These are phyloP conservation scores for Micromonas commoda DNA, from an alignment of 139 green algal species.

Conservation along the genomic window DNA sequence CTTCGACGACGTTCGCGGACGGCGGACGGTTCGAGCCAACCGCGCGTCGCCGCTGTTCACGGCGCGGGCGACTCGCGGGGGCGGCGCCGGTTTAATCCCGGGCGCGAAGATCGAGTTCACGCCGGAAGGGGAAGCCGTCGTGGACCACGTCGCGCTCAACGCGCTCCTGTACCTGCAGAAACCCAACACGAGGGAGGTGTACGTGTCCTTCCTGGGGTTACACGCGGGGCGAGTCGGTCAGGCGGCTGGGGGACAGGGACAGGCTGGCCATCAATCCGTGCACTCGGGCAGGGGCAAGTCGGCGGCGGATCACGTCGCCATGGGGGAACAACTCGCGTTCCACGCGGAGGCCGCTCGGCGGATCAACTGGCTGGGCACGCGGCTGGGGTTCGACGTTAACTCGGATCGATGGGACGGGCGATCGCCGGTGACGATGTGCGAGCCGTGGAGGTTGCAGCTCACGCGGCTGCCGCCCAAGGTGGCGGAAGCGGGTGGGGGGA, in stretches of 20 bases:
- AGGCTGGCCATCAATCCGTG: too few relatives aligned
- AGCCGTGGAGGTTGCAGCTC: background rate
- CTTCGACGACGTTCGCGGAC: too few relatives aligned
- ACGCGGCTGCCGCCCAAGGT: too few relatives aligned
- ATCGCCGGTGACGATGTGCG: background rate
- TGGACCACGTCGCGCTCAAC: constrained; percentile 9
- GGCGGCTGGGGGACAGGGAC: too few relatives aligned
- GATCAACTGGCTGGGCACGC: background rate
- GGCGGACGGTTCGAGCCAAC: too few relatives aligned
- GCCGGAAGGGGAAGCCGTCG: background rate
- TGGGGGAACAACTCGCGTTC: background rate
- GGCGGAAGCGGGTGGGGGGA: too few relatives aligned
- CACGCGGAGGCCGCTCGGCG: background rate
- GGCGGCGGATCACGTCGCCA: background rate
- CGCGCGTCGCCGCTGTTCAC: too few relatives aligned
- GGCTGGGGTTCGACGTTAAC: background rate
- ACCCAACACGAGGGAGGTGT: background rate
- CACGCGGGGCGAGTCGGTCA: too few relatives aligned
- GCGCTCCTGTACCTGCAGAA: background rate
- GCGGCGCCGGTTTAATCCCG: too few relatives aligned
- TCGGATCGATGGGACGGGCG: too few relatives aligned
- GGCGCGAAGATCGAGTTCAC: constrained; percentile 6
- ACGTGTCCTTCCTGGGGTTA: constrained; percentile 6
- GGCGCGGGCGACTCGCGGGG: too few relatives aligned
- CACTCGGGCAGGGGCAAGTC: too few relatives aligned